Evolutionary conservation across 2,329 filamentous ascomycete genomes (phyloP), one percentile per base, ranked within the genome.

Genomic region (Cordyceps fumosorosea): DNA sequence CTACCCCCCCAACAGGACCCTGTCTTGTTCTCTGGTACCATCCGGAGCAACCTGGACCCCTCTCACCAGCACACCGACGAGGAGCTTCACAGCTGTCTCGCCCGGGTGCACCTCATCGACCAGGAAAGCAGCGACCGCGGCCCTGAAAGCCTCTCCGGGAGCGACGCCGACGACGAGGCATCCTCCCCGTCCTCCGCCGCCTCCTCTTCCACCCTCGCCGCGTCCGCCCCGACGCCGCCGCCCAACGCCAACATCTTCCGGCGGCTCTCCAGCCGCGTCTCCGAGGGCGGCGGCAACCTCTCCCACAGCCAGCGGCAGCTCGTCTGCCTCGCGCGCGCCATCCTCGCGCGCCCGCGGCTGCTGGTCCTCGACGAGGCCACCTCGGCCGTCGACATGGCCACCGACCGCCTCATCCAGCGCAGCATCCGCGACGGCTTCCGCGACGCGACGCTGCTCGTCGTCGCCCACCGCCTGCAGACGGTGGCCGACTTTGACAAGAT

Each of bases 1-100:
- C 29, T 29, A 29, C 1, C 18, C 1, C 42, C 6, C n/a, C 1
- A 12, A 56, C 5, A 60, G 75, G 90, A 93, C 66, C 90, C 90
- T 0, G 89, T 93, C 1, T 80, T 95, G 7, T 93, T 95, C 75
- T 90, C 87, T 0, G 90, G 90, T 22, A 91, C 89, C 0, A 78
- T 95, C 26, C 82, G 90, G 42, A 82, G 78, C 34, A 91, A 91
- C 68, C 79, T 91, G 7, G 89, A 91, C 69, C 84, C 88, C 0
- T 89, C 90, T 68, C 77, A 85, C 62, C 77, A 87, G 64, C 83
- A 89, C 69, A 80, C 76, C 2, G 87, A 91, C 66, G 75, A 53
- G 8, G 56, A 60, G 24, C 56, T 60, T 44, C 48, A 34, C n/a
- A 32, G 22, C 24, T 86, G 84, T 0, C 76, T 91, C 1, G 77